Base-by-base conservation (phyloP, 2,329 filamentous ascomycete genomes). In the Teratosphaeria nubilosa region DNA sequence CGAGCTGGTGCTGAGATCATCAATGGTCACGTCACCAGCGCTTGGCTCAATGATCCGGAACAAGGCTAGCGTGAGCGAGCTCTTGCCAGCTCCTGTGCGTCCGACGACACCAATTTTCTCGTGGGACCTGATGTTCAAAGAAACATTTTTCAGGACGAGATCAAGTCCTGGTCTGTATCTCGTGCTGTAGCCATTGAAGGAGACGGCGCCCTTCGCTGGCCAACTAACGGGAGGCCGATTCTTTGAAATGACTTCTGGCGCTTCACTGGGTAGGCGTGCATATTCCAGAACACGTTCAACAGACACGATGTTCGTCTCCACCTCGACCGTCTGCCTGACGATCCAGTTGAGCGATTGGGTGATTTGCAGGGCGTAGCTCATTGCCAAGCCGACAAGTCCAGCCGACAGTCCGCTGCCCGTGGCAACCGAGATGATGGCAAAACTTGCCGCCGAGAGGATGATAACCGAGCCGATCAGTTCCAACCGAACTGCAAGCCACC, bases 261-360 rank as follows among this genome's bases (percentile, higher is more conserved):
- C 92, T 77, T 99, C 94, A 73, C 88, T 94, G 27, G 92, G 91
- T 62, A 99, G 81, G 55, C 83, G 82, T 59, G 92, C 90, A 75
- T 99, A 99, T 74, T 99, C 95, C 54, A 99, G 85, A 53, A 99
- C 91, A 69, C 94, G 88, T 80, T 99, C 94, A 41, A 99, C 94
- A 10, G 92, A 96, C 52, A 99, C 92, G 69, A 99, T 99, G 75
- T 99, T 99, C n/a, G 92, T 97, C 79, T 99, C 95, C n/a, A 99
- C 94, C 74, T 99, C 95, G 34, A 99, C 94, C 0, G 91, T 96
- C 76, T 99, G 94, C 59, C 95, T 86, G 55, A 99, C 94, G 69
- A 99, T 96, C 94, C 94, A 99, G 78, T 97, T 99, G 68, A 99
- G 82, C 37, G 91, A 96, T 65, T 92, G 89, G 1, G 94, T 99